These are phyloP conservation scores for Nepenthes gracilis DNA, from an alignment of 148 eudicot genomes.

Conservation along the genomic window DNA sequence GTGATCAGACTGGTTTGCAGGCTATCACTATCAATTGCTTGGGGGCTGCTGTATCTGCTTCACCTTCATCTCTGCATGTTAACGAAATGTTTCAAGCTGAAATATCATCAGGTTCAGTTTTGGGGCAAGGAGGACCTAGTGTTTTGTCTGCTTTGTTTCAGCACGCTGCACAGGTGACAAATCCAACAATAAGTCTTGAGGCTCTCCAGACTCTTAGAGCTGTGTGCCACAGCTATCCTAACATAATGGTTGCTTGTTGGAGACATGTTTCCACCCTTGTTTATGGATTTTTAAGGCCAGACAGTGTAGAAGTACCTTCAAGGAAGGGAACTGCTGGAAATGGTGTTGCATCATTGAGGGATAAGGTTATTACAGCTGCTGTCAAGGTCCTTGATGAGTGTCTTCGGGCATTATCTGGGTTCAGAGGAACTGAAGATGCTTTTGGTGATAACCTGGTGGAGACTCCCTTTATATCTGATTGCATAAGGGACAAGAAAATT, in stretches of 20 bases:
- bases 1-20: conserved; percentile 67
- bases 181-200: conserved; percentile 53
- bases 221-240: conserved; percentile 88
- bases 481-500: conserved; percentile 61
- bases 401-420: conserved; percentile 96
- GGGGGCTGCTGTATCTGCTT: conserved; percentile 62
- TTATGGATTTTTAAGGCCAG: conserved; percentile 31
- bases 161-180: conserved; percentile 41
- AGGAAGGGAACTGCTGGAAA: conserved; percentile 34
- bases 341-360: conserved; percentile 36
- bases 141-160: conserved; percentile 52
- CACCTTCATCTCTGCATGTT: conserved; percentile 64
- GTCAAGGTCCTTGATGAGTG: conserved; percentile 91
- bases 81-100: conserved; percentile 59
- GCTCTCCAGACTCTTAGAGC: conserved; percentile 97
- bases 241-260: conserved; percentile 58
- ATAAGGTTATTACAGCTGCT: conserved; percentile 58
- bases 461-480: conserved; percentile 74
- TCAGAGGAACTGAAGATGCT: conserved; percentile 93
- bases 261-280: conserved; percentile 43
- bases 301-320: conserved; percentile 20
- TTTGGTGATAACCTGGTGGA: conserved; percentile 54
- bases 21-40: conserved; percentile 67
- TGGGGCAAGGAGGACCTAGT: conserved; percentile 39
- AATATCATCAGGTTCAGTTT: conserved; percentile 35